Base-by-base conservation (phyloP, 805 yeast genomes). In the Starmerella ratchasimensis region DNA sequence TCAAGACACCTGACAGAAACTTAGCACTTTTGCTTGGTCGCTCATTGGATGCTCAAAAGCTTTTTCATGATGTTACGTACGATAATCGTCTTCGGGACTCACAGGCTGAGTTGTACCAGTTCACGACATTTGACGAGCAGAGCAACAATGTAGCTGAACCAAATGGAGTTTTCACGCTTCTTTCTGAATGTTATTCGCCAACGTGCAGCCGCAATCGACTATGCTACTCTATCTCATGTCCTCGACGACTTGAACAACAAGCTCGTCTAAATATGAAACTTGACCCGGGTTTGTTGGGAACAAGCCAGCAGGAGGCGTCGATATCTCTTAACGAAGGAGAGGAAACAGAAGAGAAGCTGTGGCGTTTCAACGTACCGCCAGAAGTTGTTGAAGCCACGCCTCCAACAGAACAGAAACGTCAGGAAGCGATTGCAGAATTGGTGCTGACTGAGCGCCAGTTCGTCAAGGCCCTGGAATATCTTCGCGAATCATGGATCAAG, bases 211-310 rank as follows among this genome's bases (percentile, higher is more conserved):
- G 93, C 36, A 93, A 82, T 51, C 66, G 72, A 24, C 63, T 88
- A 28, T 90, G 98, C 60, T 90, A 90, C 59, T 80, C 94, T 30
- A 86, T 90, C 49, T 93, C 95, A 10, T 90, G 98, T 61, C 98
- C 98, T 13, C 71, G 95, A 48, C 70, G 97, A 45, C 64, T 90
- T 34, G 97, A 88, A 59, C 97, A 90, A 58, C 97, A 88, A 55
- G 94, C 94, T 3, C 68, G 97, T 42, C 68, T 82, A 36, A 84
- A 86, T 50, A 68, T 82, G 73, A 81, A 81, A 55, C 82, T 90
- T 2, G 79, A 80, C 51, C 90, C 93, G 31, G 93, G 88, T 0
- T 65, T 88, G 49, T 69, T 74, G 42, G 76, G 83, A 1, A 25
- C 28, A 11, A 61, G 76, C 36, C 77, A 74, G 41, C 93, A 55